Percentiles rank a stretch among this genome's conserved stretches.
Conservation (phyloP, 2,329 filamentous ascomycete genomes). For the Colletotrichum chrysophilum region DNA sequence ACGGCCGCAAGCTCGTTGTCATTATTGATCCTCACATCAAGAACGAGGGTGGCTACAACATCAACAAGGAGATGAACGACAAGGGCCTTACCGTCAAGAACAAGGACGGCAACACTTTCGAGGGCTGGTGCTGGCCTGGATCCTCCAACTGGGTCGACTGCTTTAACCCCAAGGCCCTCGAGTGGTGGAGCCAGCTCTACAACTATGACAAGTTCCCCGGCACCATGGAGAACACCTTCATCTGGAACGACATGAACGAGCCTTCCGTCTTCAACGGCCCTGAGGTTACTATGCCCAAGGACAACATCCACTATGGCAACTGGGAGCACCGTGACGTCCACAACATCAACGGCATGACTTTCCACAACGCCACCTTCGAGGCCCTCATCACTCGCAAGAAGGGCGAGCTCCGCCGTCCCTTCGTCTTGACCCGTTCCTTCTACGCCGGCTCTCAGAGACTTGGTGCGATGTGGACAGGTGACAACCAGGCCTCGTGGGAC, state of each 20-base stretch:
- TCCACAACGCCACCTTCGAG: conserved; percentile 92
- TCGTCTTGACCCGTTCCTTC: conserved; percentile 91
- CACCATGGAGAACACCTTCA: conserved; percentile 83
- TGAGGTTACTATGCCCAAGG: conserved; percentile 98
- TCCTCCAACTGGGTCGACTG: conserved; percentile 96
- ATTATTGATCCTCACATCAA: conserved; percentile 99
- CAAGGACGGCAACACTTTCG: conserved; percentile 87
- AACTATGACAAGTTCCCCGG: conserved; percentile 88
- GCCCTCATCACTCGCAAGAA: conserved; percentile 85
- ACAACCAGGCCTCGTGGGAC: conserved; percentile 93
- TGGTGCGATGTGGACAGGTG: conserved; percentile 98
- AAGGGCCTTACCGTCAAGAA: conserved; percentile 86
- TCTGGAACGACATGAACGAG: conserved; percentile 99
- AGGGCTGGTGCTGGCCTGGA: conserved; percentile 99
- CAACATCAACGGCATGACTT: conserved; percentile 94
- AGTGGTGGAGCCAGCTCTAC: conserved; percentile 93
- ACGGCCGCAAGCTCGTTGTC: conserved; percentile 87
- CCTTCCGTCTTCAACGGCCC: conserved; percentile 98
- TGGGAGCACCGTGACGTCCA: conserved; percentile 99
- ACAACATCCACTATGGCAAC: conserved; percentile 87
- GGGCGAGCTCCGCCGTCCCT: conserved; percentile 84
- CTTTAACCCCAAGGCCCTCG: conserved; percentile 89
- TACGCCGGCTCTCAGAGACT: conserved; percentile 89
- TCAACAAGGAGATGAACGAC: conserved; percentile 82
- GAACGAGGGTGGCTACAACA: conserved; percentile 78